A percentile compares a stretch with the other conserved stretches of the same genome.
These are phyloP conservation scores for Daldinia caldariorum DNA, from an alignment of 495 filamentous ascomycete species.

Conservation along the genomic window DNA sequence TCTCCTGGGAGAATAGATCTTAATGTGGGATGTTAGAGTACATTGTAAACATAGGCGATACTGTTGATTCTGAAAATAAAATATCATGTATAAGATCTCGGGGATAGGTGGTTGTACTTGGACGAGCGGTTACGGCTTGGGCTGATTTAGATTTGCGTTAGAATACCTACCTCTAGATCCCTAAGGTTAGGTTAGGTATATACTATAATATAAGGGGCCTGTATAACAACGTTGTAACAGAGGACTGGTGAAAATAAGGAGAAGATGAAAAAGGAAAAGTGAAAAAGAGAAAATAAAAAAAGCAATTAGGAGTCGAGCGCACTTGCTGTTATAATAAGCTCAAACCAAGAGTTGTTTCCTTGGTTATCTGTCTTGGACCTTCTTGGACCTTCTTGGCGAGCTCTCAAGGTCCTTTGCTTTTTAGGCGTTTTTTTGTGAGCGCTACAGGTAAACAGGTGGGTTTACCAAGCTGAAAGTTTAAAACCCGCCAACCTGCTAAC, in stretches of 20 bases:
- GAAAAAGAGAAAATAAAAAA: not conserved
- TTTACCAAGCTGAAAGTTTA: not conserved
- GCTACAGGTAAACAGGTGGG: not conserved
- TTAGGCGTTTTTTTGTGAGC: not conserved
- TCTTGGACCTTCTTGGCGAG: slow-evolving; percentile 18
- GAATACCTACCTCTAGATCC: not conserved
- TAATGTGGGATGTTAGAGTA: not conserved
- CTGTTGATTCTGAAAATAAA: too few relatives aligned
- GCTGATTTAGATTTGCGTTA: not conserved
- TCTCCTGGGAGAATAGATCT: not conserved
- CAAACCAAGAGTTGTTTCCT: slow-evolving; percentile 22
- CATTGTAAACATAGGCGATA: not conserved
- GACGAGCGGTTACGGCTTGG: too few relatives aligned
- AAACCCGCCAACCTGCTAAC: not conserved
- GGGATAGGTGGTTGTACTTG: too few relatives aligned
- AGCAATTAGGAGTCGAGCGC: not conserved
- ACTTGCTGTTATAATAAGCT: slow-evolving; percentile 34
- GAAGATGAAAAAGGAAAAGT: not conserved
- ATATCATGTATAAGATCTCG: too few relatives aligned
- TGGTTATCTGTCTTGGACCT: slow-evolving; percentile 11
- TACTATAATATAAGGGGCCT: slow-evolving; percentile 10
- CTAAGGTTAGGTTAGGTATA: too few relatives aligned
- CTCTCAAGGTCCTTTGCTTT: slow-evolving; percentile 1
- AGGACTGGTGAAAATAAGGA: not conserved
- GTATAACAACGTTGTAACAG: slow-evolving; percentile 11